Evolutionary conservation across 305 asterid genomes (phyloP).

Genomic region (Plantago lanceolata): DNA sequence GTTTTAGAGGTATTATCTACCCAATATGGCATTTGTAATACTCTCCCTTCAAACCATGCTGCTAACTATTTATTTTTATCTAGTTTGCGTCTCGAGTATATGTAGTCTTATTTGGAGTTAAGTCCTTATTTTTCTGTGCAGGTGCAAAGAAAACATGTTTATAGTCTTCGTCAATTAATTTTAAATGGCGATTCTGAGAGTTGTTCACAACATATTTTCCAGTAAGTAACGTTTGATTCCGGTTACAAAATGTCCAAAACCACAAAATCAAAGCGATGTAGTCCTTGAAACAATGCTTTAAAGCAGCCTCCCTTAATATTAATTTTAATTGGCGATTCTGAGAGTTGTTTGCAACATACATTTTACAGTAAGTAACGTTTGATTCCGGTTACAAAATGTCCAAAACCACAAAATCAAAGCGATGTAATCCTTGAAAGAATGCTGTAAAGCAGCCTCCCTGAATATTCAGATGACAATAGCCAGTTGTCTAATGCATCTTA

Average conservation of each 20-base stretch:
- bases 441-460: slow-evolving; percentile 4
- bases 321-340: slow-evolving; percentile 77
- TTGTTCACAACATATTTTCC: slow-evolving; percentile 76
- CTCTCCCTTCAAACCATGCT: background rate
- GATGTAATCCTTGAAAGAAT: background rate
- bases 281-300: background rate
- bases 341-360: slow-evolving; percentile 78
- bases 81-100: slow-evolving; percentile 6
- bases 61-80: background rate
- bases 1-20: slow-evolving; percentile 79
- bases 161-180: slow-evolving; percentile 87
- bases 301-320: slow-evolving; percentile 31
- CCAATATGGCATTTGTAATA: background rate
- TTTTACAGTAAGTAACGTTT: slow-evolving; percentile 65
- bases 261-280: background rate
- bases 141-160: slow-evolving; percentile 97
- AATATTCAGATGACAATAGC: background rate
- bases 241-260: slow-evolving; percentile 23
- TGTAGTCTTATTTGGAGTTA: slow-evolving; percentile 12
- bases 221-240: slow-evolving; percentile 50
- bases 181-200: slow-evolving; percentile 84
- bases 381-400: slow-evolving; percentile 23
- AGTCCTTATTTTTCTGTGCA: slow-evolving; percentile 34
- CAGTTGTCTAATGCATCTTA: background rate
- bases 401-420: slow-evolving; percentile 8